A percentile compares a stretch with the other conserved stretches of the same genome.
These are phyloP conservation scores for Raphidocelis subcapitata DNA, from an alignment of 139 green algal species.

Conservation along the genomic window DNA sequence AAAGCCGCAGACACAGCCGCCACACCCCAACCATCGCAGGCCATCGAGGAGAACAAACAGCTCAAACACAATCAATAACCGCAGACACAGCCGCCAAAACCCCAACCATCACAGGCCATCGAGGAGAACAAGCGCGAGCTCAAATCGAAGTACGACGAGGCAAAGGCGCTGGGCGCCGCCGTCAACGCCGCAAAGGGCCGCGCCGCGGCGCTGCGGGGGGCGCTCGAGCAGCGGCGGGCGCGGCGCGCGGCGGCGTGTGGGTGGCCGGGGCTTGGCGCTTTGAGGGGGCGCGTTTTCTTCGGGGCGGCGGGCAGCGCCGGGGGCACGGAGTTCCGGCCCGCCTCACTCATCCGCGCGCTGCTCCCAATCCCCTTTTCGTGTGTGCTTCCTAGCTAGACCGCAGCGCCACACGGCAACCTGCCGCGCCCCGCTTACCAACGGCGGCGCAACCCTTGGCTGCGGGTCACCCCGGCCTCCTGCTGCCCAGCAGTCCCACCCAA, in stretches of 20 bases:
- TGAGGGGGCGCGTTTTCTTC: too few relatives aligned
- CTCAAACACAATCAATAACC: neutral
- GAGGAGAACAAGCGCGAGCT: slow-evolving; percentile 85
- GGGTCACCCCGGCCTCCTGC: too few relatives aligned
- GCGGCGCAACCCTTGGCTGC: too few relatives aligned
- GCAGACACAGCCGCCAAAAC: neutral
- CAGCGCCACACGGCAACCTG: too few relatives aligned
- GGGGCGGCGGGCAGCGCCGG: too few relatives aligned
- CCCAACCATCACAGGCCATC: slow-evolving; percentile 49
- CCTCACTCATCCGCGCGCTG: too few relatives aligned
- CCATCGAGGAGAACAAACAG: slow-evolving; percentile 84
- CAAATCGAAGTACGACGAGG: slow-evolving; percentile 74
- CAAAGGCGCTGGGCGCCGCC: slow-evolving; percentile 54
- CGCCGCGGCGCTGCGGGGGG: slow-evolving; percentile 64
- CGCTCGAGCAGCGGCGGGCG: slow-evolving; percentile 70
- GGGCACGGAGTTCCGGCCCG: too few relatives aligned
- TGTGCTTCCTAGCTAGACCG: too few relatives aligned
- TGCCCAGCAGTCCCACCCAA: too few relatives aligned
- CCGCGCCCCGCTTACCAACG: too few relatives aligned
- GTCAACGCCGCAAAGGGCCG: slow-evolving; percentile 32
- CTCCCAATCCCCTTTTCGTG: too few relatives aligned
- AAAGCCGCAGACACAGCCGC: neutral
- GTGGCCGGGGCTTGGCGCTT: neutral
- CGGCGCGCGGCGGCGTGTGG: slow-evolving; percentile 48
- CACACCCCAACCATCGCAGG: slow-evolving; percentile 21